Evolutionary conservation across 306 rosid genomes (phyloP).

Genomic region (Inga laurina): DNA sequence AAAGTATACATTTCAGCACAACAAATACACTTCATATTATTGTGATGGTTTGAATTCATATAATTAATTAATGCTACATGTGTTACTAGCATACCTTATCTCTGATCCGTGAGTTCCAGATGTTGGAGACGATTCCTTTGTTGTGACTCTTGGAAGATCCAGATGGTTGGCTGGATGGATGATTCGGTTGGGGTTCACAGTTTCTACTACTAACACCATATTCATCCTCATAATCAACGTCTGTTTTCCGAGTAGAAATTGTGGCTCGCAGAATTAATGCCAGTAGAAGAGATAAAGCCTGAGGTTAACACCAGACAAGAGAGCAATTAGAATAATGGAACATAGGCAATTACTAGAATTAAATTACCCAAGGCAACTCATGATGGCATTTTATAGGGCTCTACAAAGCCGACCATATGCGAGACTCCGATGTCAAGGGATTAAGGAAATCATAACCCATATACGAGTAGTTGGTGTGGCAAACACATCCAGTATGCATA

Average conservation of each 20-base stretch:
- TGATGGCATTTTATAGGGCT: neutral
- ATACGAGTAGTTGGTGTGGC: slow-evolving; percentile 2
- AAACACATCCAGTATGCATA: neutral
- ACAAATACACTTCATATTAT: neutral
- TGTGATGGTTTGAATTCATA: neutral
- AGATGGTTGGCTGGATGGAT: slow-evolving; percentile 63
- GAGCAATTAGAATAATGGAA: slow-evolving; percentile 13
- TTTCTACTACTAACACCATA: slow-evolving; percentile 51
- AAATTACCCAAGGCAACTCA: neutral
- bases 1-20: neutral
- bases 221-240: slow-evolving; percentile 59
- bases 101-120: slow-evolving; percentile 86
- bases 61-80: neutral
- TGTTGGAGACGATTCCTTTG: slow-evolving; percentile 57
- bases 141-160: slow-evolving; percentile 55
- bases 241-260: slow-evolving; percentile 55
- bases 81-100: slow-evolving; percentile 64
- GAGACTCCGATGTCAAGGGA: neutral
- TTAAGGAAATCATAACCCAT: neutral
- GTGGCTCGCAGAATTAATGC: slow-evolving; percentile 71
- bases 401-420: neutral
- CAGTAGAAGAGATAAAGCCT: slow-evolving; percentile 79
- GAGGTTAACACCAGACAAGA: slow-evolving; percentile 39
- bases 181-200: slow-evolving; percentile 69
- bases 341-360: neutral